Conservation (phyloP, 371 early-diverging fungal species). For the Mortierella sp. region DNA sequence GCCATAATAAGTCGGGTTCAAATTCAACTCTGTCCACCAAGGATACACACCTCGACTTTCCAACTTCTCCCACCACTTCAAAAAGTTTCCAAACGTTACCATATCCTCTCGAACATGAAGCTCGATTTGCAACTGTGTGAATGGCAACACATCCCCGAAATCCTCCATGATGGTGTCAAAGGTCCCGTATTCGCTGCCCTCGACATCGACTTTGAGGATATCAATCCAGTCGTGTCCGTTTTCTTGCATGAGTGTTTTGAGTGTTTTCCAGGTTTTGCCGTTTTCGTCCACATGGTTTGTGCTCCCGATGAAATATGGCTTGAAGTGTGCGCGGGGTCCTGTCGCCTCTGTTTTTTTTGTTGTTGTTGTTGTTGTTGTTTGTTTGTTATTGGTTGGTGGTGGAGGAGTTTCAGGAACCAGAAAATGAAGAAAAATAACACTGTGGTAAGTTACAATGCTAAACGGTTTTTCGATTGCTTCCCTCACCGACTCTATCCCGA, state of each 20-base stretch:
- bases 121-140: constrained; percentile 52
- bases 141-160: constrained; percentile 43
- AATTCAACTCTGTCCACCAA: constrained; percentile 54
- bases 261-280: constrained; percentile 27
- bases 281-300: constrained; percentile 17
- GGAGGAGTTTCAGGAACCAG: not conserved
- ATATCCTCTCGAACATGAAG: constrained; percentile 27
- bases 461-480: too few relatives aligned
- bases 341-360: constrained; percentile 13
- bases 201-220: constrained; percentile 51
- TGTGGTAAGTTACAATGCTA: not conserved
- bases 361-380: not conserved
- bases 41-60: constrained; percentile 42
- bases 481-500: not conserved
- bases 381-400: not conserved
- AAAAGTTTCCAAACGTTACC: constrained; percentile 27
- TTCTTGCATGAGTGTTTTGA: constrained; percentile 47
- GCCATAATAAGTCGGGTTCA: constrained; percentile 37
- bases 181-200: constrained; percentile 36
- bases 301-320: constrained; percentile 36
- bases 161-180: constrained; percentile 51
- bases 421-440: not conserved
- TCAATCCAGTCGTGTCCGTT: constrained; percentile 58
- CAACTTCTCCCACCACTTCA: constrained; percentile 51
- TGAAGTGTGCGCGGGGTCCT: constrained; percentile 30